Evolutionary conservation across 2,329 filamentous ascomycete species (phyloP).

Genomic region (Didymella exigua): DNA sequence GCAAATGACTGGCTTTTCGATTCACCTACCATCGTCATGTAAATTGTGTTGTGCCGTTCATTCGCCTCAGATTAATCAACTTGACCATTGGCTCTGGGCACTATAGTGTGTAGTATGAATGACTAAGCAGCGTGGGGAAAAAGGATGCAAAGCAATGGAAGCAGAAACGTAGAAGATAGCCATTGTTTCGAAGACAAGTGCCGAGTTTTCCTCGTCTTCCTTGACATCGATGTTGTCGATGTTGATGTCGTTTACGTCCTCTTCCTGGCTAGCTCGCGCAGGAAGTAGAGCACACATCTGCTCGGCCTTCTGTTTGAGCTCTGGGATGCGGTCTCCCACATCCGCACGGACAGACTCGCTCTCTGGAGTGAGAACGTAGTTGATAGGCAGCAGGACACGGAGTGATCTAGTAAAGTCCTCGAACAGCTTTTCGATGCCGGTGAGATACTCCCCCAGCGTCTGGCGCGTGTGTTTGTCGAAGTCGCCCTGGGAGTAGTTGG

Average conservation of each 20-base stretch:
- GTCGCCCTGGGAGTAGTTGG: constrained; percentile 15
- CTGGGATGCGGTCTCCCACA: not conserved
- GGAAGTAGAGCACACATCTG: not conserved
- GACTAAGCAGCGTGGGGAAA: no score
- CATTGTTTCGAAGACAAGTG: not conserved
- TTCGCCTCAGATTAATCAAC: no score
- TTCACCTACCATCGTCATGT: no score
- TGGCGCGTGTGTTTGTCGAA: constrained; percentile 4
- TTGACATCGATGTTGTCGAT: not conserved
- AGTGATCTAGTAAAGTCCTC: not conserved
- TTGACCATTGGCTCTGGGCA: no score
- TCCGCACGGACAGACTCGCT: constrained; percentile 7
- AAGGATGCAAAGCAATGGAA: no score
- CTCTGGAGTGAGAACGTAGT: not conserved
- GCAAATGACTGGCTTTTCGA: no score
- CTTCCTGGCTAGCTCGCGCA: not conserved
- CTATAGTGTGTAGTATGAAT: no score
- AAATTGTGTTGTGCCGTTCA: no score
- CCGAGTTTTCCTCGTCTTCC: not conserved
- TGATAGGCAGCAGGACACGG: not conserved
- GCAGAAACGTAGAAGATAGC: no score
- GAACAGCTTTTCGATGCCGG: not conserved
- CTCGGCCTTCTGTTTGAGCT: not conserved
- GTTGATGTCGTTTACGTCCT: not conserved
- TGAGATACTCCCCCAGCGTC: constrained; percentile 3